These are phyloP conservation scores for Singerocomus inundabilis DNA, from an alignment of 1,284 basidiomycete genomes.

Conservation along the genomic window DNA sequence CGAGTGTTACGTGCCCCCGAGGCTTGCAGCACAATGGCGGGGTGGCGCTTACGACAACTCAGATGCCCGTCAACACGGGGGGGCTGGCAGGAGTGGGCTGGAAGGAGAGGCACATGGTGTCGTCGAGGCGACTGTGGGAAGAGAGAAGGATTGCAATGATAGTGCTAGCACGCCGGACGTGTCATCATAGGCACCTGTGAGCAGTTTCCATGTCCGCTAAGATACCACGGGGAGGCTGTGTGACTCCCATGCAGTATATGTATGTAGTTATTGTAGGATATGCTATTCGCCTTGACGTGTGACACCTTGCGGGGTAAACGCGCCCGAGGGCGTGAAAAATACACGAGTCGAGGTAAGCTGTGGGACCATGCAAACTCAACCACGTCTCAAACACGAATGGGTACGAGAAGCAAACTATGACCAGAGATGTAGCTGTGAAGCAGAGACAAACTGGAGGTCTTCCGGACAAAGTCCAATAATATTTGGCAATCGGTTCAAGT, in stretches of 20 bases:
- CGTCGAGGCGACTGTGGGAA: neutral
- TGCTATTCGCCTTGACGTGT: neutral
- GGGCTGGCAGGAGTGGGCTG: neutral
- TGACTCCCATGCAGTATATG: neutral
- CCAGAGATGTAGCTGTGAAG: too few species aligned
- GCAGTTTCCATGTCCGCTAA: neutral
- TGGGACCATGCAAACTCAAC: too few species aligned
- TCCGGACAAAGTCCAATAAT: too few species aligned
- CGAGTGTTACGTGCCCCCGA: neutral
- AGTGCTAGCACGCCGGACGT: neutral
- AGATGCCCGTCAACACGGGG: neutral
- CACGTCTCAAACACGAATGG: too few species aligned
- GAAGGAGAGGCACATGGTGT: neutral
- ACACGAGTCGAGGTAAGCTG: too few species aligned
- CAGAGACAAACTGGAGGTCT: too few species aligned
- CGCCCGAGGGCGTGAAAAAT: too few species aligned
- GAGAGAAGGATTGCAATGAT: slow-evolving; percentile 1
- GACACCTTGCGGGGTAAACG: too few species aligned
- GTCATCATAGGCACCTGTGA: neutral
- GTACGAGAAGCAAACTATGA: too few species aligned
- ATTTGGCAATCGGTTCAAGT: too few species aligned
- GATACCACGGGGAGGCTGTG: neutral
- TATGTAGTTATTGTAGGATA: neutral
- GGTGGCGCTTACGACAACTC: slow-evolving; percentile 19
- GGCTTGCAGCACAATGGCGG: neutral